A percentile compares a stretch with the other conserved stretches of the same genome.
These are phyloP conservation scores for Mucor sp. DNA, from an alignment of 371 early-diverging fungal genomes.

Conservation along the genomic window DNA sequence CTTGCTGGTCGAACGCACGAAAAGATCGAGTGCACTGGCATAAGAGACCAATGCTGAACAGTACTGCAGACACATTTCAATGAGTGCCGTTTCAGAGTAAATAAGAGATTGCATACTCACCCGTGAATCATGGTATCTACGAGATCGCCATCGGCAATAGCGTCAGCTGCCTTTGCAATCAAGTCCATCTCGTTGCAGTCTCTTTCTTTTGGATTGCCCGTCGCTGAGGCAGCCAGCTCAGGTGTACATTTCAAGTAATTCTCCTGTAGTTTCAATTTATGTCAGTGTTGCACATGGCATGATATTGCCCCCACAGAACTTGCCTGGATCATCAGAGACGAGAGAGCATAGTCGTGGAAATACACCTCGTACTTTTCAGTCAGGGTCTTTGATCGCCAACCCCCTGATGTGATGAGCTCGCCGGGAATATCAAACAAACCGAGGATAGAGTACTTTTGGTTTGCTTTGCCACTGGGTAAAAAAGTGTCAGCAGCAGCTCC, in stretches of 20 bases:
- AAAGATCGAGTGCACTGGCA: slow-evolving; percentile 90
- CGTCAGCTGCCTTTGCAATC: slow-evolving; percentile 87
- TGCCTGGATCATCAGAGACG: slow-evolving; percentile 88
- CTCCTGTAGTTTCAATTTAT: slow-evolving; percentile 39
- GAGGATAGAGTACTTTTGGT: slow-evolving; percentile 80
- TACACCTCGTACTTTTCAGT: slow-evolving; percentile 89
- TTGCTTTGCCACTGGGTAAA: slow-evolving; percentile 37
- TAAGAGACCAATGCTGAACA: slow-evolving; percentile 88
- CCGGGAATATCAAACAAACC: slow-evolving; percentile 87
- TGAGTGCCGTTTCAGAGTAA: background rate
- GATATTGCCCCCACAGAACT: background rate
- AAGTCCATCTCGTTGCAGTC: slow-evolving; percentile 51
- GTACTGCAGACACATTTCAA: slow-evolving; percentile 25
- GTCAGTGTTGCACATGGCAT: background rate
- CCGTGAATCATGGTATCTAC: slow-evolving; percentile 84
- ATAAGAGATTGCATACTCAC: slow-evolving; percentile 35
- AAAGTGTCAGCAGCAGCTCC: background rate
- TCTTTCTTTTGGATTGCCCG: slow-evolving; percentile 21
- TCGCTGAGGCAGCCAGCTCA: slow-evolving; percentile 14
- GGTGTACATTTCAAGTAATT: slow-evolving; percentile 47
- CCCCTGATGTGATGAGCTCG: slow-evolving; percentile 60
- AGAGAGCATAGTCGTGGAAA: slow-evolving; percentile 90
- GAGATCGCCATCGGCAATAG: slow-evolving; percentile 87
- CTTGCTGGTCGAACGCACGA: slow-evolving; percentile 90
- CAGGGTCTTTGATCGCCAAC: slow-evolving; percentile 59